Percentiles rank a stretch among this genome's conserved stretches.
phyloP scores from a whole-genome alignment of 352 stramenopile genomes.

The Globisporangium carolinianum region DNA sequence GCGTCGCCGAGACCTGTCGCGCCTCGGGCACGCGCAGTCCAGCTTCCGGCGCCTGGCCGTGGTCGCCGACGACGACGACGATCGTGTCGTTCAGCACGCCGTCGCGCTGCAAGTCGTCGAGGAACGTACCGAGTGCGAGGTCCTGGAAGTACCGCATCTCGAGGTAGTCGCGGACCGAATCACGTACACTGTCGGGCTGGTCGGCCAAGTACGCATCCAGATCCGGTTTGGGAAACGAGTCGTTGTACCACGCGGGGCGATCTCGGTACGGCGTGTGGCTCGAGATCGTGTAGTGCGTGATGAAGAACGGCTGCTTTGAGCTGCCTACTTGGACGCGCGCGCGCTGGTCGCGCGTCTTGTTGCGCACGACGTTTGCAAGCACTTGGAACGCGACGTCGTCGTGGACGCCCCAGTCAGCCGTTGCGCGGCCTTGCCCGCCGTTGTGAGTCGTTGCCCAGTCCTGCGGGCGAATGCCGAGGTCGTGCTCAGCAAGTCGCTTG shows the following conservation, averaged over 20 bases:
- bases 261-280: slow-evolving; percentile 36
- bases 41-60: slow-evolving; percentile 36
- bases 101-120: slow-evolving; percentile 35
- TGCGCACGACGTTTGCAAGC: slow-evolving; percentile 38
- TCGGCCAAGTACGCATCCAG: slow-evolving; percentile 27
- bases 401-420: slow-evolving; percentile 38
- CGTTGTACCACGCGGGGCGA: slow-evolving; percentile 29
- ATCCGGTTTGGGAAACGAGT: slow-evolving; percentile 16
- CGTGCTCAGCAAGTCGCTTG: slow-evolving; percentile 24
- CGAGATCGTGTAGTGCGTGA: slow-evolving; percentile 56
- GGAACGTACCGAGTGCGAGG: slow-evolving; percentile 37
- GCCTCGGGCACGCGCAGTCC: slow-evolving; percentile 22
- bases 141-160: slow-evolving; percentile 48
- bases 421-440: slow-evolving; percentile 9
- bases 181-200: slow-evolving; percentile 1
- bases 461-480: slow-evolving; percentile 22
- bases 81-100: slow-evolving; percentile 47
- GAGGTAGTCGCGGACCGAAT: slow-evolving; percentile 25
- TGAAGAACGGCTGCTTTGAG: slow-evolving; percentile 34
- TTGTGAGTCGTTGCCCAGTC: slow-evolving; percentile 23
- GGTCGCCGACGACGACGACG: slow-evolving; percentile 44
- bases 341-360: slow-evolving; percentile 31
- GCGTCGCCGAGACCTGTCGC: slow-evolving; percentile 21
- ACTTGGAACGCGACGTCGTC: slow-evolving; percentile 43
- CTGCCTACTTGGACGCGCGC: slow-evolving; percentile 15